Base-by-base conservation (phyloP, 164 flowering plant species). In the Liriodendron chinense region DNA sequence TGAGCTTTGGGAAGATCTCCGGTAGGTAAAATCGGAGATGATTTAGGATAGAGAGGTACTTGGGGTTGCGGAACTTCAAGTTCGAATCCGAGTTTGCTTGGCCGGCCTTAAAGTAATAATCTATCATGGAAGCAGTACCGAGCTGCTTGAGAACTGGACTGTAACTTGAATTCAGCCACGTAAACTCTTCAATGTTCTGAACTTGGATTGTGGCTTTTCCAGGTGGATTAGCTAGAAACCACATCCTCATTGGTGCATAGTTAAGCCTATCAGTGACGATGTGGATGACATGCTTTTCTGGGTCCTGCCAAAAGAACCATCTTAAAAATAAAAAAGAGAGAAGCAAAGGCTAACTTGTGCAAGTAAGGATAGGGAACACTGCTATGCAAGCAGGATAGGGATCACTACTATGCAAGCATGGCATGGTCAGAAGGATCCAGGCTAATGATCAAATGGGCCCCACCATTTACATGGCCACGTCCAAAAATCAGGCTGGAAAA, bases 11-110 rank as follows among this genome's bases (percentile, higher is more conserved):
- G 76, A 89, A 96, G 28, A 94, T 84, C 84, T 92, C 90, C 7
- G 98, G 96, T 50, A 96, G 85, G 80, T 96, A 96, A 81, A 96
- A 96, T 1, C 98, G 89, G 14, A 94, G 94, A 80, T 96, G 99
- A 79, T 96, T 96, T 77, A 96, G 77, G 77, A 94, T 90, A 13
- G 99, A 96, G 20, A 94, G 83, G 82, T 94, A 94, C 77, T 94
- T 96, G 47, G 98, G 98, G 78, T 96, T 94, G 66, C 97, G 90
- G 71, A 77, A 96, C 80, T 96, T 96, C 83, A 96, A 71, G 78
- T 94, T 94, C 18, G 93, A 74, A 80, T 96, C 98, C 75, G 99
- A 83, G 69, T 76, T 88, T 56, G 90, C 88, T 28, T 86, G 90
- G 57, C 88, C 93, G 47, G 86, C 79, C 79, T 86, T 88, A 84